Base-by-base conservation (phyloP, 169 alveolate species). In the Plasmodium reichenowi region DNA sequence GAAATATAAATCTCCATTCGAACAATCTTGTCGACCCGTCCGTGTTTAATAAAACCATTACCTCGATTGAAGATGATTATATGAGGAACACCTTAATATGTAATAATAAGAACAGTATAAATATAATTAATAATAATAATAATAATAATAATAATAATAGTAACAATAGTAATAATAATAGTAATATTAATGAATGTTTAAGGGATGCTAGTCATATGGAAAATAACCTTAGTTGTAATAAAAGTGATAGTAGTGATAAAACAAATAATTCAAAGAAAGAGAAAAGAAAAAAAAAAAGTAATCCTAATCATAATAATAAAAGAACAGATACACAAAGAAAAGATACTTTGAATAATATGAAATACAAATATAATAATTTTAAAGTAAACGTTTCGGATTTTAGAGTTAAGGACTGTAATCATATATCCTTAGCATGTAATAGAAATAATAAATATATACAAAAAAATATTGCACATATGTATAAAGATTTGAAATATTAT, bases 351-450 rank as follows among this genome's bases (percentile, higher is more conserved):
- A 85, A 85, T 29, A 68, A 45, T 32, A 85, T 85, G 48, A 70
- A 24, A 8, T 85, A 85, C 15, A 59, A 50, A 52, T 85, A 60
- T 52, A 70, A 72, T 24, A 59, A 85, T 73, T 52, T 43, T 7
- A 71, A 85, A 38, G 87, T 85, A 3, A 59, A 73, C 17, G 29
- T 85, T 5, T 63, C 73, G 20, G 75, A 85, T 5, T 85, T 70
- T 54, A 78, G 92, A 45, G 60, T 85, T 71, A 85, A 85, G 67
- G 52, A 72, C 10, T 71, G 87, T 38, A 85, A 70, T 32, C 92
- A 85, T 60, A 85, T 85, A 70, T 85, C 92, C 2, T 48, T 85
- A 15, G 86, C 92, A 7, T 85, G 70, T 10, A 85, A 85, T 63
- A 22, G 92, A 38, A 70, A 32, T 38, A 26, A 85, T 22, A 47